These are phyloP conservation scores for Rhodotorula mucilaginosa DNA, from an alignment of 1,284 basidiomycete genomes.

Conservation along the genomic window DNA sequence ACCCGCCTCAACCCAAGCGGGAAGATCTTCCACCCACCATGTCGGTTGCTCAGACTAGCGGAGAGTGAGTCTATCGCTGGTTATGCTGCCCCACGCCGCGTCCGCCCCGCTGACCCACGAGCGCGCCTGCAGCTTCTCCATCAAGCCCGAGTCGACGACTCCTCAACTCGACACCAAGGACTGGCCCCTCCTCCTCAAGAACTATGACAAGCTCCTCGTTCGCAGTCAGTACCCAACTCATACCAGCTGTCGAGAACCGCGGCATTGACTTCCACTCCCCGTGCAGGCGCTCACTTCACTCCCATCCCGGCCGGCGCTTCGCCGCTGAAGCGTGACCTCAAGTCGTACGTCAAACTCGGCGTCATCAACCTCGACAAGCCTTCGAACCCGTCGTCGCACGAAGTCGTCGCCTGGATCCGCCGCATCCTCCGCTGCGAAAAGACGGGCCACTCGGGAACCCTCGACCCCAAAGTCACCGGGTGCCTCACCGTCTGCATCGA, in stretches of 20 bases:
- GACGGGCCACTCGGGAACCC: slow-evolving; percentile 95
- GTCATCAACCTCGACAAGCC: slow-evolving; percentile 99
- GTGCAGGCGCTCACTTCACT: slow-evolving; percentile 89
- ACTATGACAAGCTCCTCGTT: slow-evolving; percentile 77
- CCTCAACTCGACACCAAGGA: slow-evolving; percentile 74
- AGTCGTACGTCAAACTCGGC: slow-evolving; percentile 90
- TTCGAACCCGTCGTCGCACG: slow-evolving; percentile 99
- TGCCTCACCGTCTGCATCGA: slow-evolving; percentile 99
- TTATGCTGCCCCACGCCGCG: neutral
- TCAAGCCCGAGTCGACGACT: slow-evolving; percentile 51
- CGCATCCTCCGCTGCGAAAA: slow-evolving; percentile 95
- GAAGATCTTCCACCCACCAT: slow-evolving; percentile 20
- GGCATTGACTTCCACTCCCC: too few relatives aligned
- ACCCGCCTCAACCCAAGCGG: slow-evolving; percentile 14
- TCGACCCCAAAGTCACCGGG: slow-evolving; percentile 98
- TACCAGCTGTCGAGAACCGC: neutral
- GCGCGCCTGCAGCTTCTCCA: slow-evolving; percentile 46
- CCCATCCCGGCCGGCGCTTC: slow-evolving; percentile 69
- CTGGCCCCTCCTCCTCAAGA: slow-evolving; percentile 97
- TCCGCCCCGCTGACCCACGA: neutral
- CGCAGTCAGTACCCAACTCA: slow-evolving; percentile 28
- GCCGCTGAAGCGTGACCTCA: slow-evolving; percentile 89
- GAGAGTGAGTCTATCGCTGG: slow-evolving; percentile 21
- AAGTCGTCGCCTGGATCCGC: slow-evolving; percentile 98
- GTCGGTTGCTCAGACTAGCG: slow-evolving; percentile 22